phyloP scores from a whole-genome alignment of 805 yeast species.

The Myxozyma udenii region DNA sequence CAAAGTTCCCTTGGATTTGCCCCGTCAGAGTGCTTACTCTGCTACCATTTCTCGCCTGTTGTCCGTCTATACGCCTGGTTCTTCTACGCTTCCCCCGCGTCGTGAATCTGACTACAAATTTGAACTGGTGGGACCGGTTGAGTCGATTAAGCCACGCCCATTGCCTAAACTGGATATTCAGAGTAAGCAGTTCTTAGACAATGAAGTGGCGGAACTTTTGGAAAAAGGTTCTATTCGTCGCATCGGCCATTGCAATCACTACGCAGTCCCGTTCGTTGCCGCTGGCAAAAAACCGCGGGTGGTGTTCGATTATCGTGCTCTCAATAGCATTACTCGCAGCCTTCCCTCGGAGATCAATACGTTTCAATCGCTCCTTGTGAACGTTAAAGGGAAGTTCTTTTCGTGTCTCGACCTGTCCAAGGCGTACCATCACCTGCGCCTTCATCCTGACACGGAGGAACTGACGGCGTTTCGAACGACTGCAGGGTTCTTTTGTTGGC shows the following conservation, averaged over 20 bases:
- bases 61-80: background rate
- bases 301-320: slow-evolving; percentile 4
- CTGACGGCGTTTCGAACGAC: slow-evolving; percentile 23
- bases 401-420: background rate
- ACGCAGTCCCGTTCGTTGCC: background rate
- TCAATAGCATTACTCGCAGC: slow-evolving; percentile 1
- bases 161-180: background rate
- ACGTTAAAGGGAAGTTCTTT: background rate
- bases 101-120: background rate
- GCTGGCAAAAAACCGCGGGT: background rate
- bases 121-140: background rate
- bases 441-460: slow-evolving; percentile 1
- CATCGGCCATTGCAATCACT: background rate
- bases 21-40: background rate
- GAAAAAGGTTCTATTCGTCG: background rate
- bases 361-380: background rate
- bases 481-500: slow-evolving; percentile 23
- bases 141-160: background rate
- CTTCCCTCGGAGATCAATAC: slow-evolving; percentile 2
- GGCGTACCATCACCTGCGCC: slow-evolving; percentile 4
- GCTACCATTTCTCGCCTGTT: background rate
- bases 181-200: background rate
- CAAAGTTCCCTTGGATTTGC: background rate
- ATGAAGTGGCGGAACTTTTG: background rate
- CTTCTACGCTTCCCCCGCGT: background rate